phyloP scores from a whole-genome alignment of 2,329 filamentous ascomycete genomes.

The Neonectria sp. region DNA sequence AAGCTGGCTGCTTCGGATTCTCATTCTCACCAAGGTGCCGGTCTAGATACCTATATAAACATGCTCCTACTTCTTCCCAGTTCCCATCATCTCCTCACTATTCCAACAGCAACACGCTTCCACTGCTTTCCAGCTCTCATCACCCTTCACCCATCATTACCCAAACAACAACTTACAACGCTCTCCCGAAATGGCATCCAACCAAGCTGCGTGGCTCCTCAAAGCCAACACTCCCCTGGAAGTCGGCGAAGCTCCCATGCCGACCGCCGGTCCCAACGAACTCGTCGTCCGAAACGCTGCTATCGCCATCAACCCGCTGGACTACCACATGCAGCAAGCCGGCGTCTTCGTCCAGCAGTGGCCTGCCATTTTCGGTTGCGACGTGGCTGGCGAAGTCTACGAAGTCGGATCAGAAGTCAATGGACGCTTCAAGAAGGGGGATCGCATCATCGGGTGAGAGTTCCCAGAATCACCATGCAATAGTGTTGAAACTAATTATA shows the following conservation, averaged over 20 bases:
- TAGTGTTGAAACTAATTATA: background rate
- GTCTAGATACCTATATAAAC: background rate
- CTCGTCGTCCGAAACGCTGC: constrained; percentile 43
- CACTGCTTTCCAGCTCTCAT: background rate
- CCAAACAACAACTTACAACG: background rate
- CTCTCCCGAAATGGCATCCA: constrained; percentile 37
- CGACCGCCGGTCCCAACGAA: constrained; percentile 33
- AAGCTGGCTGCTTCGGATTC: background rate
- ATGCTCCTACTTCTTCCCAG: background rate
- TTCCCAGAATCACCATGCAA: too few species aligned
- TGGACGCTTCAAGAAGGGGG: constrained; percentile 46
- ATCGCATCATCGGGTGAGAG: constrained; percentile 43
- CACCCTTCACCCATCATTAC: too few species aligned
- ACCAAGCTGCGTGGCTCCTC: constrained; percentile 45
- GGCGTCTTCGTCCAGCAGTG: constrained; percentile 54
- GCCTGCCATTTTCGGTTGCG: constrained; percentile 49
- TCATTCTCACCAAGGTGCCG: background rate
- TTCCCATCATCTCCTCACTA: too few species aligned
- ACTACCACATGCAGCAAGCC: constrained; percentile 47
- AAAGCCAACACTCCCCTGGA: constrained; percentile 37
- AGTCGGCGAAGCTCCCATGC: constrained; percentile 45
- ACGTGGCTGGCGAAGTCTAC: constrained; percentile 50
- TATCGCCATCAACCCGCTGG: constrained; percentile 50
- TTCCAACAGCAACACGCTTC: background rate
- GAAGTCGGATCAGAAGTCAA: constrained; percentile 43